Evolutionary conservation across 768 basidiomycete species (phyloP).

Genomic region (Terana coerulea): DNA sequence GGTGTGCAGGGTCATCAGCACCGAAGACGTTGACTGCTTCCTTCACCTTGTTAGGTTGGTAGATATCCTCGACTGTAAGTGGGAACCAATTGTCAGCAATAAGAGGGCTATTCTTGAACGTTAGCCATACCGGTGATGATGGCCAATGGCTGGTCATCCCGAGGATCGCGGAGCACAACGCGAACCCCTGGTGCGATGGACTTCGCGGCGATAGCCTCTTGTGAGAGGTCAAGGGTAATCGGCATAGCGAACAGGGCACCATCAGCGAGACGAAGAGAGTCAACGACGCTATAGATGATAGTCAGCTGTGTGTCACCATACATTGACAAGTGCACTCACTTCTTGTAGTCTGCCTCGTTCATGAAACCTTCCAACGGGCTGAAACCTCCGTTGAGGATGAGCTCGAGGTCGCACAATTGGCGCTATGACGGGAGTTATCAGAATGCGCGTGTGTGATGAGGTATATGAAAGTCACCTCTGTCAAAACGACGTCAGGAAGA

Average conservation of each 20-base stretch:
- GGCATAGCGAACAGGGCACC: conserved; percentile 94
- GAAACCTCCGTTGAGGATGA: conserved; percentile 96
- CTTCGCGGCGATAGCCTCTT: conserved; percentile 64
- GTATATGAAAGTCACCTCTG: conserved; percentile 51
- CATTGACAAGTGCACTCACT: conserved; percentile 41
- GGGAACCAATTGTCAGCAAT: neutral
- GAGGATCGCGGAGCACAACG: conserved; percentile 81
- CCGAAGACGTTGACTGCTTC: conserved; percentile 92
- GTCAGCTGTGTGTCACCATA: neutral
- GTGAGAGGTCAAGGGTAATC: conserved; percentile 91
- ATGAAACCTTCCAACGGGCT: conserved; percentile 98
- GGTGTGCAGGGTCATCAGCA: conserved; percentile 93
- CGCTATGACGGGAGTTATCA: conserved; percentile 48
- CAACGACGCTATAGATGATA: conserved; percentile 65
- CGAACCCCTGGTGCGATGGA: conserved; percentile 69
- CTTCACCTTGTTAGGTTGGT: conserved; percentile 79
- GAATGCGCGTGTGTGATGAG: neutral
- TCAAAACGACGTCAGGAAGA: conserved; percentile 75
- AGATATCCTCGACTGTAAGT: conserved; percentile 85
- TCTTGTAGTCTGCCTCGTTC: conserved; percentile 86
- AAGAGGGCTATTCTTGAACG: neutral
- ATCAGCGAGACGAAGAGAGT: conserved; percentile 77
- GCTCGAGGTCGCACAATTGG: conserved; percentile 94
- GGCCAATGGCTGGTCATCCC: conserved; percentile 90
- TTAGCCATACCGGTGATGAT: conserved; percentile 87